Evolutionary conservation across 2,329 filamentous ascomycete genomes (phyloP), one percentile per base, ranked within the genome.

Genomic region (Aspergillus fructus): DNA sequence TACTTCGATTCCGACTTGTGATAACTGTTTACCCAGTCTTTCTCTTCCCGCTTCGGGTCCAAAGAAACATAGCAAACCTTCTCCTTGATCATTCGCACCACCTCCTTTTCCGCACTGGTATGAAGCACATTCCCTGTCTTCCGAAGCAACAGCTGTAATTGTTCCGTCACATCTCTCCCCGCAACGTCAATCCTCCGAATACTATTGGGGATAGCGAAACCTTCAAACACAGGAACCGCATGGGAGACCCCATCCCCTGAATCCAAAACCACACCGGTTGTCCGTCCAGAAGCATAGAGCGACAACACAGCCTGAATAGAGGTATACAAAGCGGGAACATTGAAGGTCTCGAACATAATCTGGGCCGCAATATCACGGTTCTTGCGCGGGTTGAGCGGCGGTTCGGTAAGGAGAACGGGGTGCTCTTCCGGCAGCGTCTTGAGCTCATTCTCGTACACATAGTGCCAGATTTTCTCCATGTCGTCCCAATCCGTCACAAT

Each of bases 401-500:
- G 91, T 77, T 99, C 94, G 60, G 94, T 99, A 68, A 99, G 83
- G 52, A 99, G 86, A 60, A 99, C 93, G 45, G 94, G 94, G 76
- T 99, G 94, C 88, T 99, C 94, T 83, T 99, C 94, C 76, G 93
- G 97, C 72, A 97, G 83, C 49, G 93, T 96, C 81, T 97, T 97
- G 68, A 99, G 76, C 63, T 96, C 94, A 71, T 97, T 93, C 57
- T 90, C 90, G 74, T 97, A 99, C 53, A 99, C 92, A 71, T 96
- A 94, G 69, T 96, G 90, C 94, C 94, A 99, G 78, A 99, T 99
- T 79, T 91, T 88, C 81, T 99, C 94, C 94, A 99, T 99, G 72
- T 99, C 94, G 73, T 97, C 94, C 94, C 94, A 99, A 76, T 99
- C 92, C 66, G 94, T 99, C 62, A 99, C 94, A 69, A 99, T 96